A percentile compares a stretch with the other conserved stretches of the same genome.
phyloP scores from a whole-genome alignment of 2,329 filamentous ascomycete species.

The Didymella pinodella region DNA sequence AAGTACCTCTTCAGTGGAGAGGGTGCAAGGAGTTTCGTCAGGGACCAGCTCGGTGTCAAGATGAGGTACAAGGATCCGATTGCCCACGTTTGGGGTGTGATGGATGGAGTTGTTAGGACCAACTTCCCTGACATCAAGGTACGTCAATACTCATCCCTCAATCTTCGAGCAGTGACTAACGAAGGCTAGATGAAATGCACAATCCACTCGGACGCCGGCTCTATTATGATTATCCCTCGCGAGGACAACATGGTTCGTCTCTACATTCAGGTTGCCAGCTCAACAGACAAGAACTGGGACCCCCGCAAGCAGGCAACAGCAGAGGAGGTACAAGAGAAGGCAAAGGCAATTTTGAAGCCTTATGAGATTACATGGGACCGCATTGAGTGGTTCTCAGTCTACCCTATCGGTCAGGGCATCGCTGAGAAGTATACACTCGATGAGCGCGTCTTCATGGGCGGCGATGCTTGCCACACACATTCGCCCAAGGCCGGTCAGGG shows the following conservation, averaged over 20 bases:
- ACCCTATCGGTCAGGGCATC: slow-evolving; percentile 71
- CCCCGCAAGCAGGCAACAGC: slow-evolving; percentile 67
- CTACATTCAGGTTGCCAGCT: slow-evolving; percentile 68
- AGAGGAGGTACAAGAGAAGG: slow-evolving; percentile 65
- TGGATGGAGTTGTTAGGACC: slow-evolving; percentile 70
- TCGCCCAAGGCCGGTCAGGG: slow-evolving; percentile 70
- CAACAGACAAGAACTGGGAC: slow-evolving; percentile 67
- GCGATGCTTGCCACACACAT: slow-evolving; percentile 71
- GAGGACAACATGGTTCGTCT: slow-evolving; percentile 64
- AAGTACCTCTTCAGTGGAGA: slow-evolving; percentile 71
- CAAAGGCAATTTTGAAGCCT: slow-evolving; percentile 66
- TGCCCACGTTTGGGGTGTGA: slow-evolving; percentile 70
- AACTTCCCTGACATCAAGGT: slow-evolving; percentile 70
- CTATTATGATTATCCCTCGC: slow-evolving; percentile 69
- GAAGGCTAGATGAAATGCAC: slow-evolving; percentile 67
- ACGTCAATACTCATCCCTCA: slow-evolving; percentile 12
- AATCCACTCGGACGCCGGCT: slow-evolving; percentile 70
- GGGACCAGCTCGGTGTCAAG: slow-evolving; percentile 71
- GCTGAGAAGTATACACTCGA: slow-evolving; percentile 71
- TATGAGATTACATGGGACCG: slow-evolving; percentile 70
- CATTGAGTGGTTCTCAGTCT: slow-evolving; percentile 72
- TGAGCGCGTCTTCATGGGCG: slow-evolving; percentile 71
- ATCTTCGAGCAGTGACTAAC: slow-evolving; percentile 20
- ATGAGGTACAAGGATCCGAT: slow-evolving; percentile 70
- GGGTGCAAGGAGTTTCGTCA: slow-evolving; percentile 67